phyloP scores from a whole-genome alignment of 2,329 filamentous ascomycete species.

The Diaporthe sp. region DNA sequence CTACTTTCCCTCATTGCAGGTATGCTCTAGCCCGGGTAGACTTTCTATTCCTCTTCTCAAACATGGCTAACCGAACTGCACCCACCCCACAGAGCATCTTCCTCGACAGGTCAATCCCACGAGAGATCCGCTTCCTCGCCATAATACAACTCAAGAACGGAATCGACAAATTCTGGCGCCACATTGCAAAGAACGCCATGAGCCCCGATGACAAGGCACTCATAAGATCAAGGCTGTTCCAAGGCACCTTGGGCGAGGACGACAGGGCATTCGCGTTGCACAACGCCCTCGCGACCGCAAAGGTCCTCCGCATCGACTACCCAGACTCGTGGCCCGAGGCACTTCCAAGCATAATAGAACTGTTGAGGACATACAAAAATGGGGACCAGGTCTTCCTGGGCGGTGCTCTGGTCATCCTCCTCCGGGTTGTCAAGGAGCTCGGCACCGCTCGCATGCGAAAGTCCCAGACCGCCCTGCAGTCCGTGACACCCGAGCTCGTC shows the following conservation, averaged over 20 bases:
- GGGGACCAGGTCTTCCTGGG: slow-evolving; percentile 75
- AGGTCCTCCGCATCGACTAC: slow-evolving; percentile 90
- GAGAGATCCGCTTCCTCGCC: slow-evolving; percentile 86
- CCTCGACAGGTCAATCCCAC: slow-evolving; percentile 80
- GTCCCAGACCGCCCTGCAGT: slow-evolving; percentile 82
- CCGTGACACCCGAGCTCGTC: slow-evolving; percentile 86
- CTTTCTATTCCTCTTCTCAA: too few species aligned
- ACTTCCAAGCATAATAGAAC: slow-evolving; percentile 69
- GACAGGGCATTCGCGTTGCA: slow-evolving; percentile 84
- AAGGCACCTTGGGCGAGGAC: slow-evolving; percentile 82
- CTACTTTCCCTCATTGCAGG: slow-evolving; percentile 79
- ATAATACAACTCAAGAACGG: slow-evolving; percentile 97
- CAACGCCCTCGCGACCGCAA: slow-evolving; percentile 88
- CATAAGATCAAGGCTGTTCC: slow-evolving; percentile 81
- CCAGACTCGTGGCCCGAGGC: slow-evolving; percentile 84
- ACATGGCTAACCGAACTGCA: not conserved
- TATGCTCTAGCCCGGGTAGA: slow-evolving; percentile 48
- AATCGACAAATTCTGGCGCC: slow-evolving; percentile 93
- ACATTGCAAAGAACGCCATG: slow-evolving; percentile 71
- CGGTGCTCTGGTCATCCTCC: slow-evolving; percentile 80
- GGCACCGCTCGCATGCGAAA: slow-evolving; percentile 81
- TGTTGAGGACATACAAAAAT: slow-evolving; percentile 71
- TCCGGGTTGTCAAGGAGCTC: slow-evolving; percentile 92
- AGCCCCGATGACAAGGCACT: slow-evolving; percentile 80
- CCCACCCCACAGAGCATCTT: slow-evolving; percentile 72